These are phyloP conservation scores for Skeletonema grethae DNA, from an alignment of 108 stramenopile genomes.

Conservation along the genomic window DNA sequence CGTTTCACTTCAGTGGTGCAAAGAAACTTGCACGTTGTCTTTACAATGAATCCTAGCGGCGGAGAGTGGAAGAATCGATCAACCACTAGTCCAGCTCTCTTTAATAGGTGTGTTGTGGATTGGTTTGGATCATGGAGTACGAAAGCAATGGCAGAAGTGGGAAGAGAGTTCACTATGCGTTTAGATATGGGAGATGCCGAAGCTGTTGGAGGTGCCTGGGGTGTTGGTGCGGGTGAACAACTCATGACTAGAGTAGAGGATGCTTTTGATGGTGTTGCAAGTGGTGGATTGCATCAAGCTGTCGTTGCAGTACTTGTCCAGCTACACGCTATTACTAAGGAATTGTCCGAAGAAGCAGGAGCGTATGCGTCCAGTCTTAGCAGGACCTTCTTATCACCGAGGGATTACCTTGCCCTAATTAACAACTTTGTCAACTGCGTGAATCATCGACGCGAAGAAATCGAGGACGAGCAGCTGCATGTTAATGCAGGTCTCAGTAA, in stretches of 20 bases:
- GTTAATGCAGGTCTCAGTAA: conserved; percentile 96
- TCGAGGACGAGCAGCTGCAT: conserved; percentile 97
- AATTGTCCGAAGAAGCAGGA: conserved; percentile 60
- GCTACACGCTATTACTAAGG: conserved; percentile 81
- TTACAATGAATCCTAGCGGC: conserved; percentile 98
- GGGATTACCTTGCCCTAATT: conserved; percentile 96
- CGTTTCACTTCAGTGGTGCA: conserved; percentile 93
- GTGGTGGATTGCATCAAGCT: conserved; percentile 81
- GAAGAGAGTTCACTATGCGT: conserved; percentile 66
- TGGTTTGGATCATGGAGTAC: conserved; percentile 99
- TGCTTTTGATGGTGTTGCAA: conserved; percentile 63
- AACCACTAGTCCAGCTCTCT: conserved; percentile 98
- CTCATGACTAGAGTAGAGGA: conserved; percentile 71
- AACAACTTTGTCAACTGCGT: conserved; percentile 89
- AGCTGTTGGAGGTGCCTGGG: conserved; percentile 82
- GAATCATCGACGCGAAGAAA: conserved; percentile 67
- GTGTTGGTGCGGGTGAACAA: conserved; percentile 74
- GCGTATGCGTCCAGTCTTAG: conserved; percentile 59
- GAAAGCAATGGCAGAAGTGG: conserved; percentile 93
- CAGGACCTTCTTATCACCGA: conserved; percentile 89
- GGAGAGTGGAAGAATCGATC: conserved; percentile 93
- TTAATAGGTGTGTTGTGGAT: conserved; percentile 99
- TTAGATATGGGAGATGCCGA: conserved; percentile 89
- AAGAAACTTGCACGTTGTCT: conserved; percentile 98
- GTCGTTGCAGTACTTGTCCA: conserved; percentile 94